A percentile compares a stretch with the other conserved stretches of the same genome.
These are phyloP conservation scores for Solanum pimpinellifolium DNA, from an alignment of 257 asterid genomes.

Conservation along the genomic window DNA sequence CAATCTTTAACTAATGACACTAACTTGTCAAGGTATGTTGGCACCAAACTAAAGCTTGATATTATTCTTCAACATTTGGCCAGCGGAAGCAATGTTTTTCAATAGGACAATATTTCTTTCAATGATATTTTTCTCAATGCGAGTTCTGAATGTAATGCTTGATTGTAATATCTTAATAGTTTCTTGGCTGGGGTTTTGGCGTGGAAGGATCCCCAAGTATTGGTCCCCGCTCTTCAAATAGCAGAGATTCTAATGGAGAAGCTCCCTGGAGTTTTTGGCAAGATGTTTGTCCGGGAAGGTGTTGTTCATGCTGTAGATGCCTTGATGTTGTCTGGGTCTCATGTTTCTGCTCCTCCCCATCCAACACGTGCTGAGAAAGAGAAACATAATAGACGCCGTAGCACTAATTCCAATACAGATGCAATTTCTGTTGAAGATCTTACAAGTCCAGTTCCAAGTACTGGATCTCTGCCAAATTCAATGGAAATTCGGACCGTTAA, in stretches of 20 bases:
- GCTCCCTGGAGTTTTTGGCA: conserved; percentile 82
- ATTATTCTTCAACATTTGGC: neutral
- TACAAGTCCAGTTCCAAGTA: conserved; percentile 29
- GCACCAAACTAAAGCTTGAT: neutral
- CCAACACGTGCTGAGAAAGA: conserved; percentile 54
- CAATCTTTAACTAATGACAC: conserved; percentile 59
- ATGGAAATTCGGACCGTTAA: conserved; percentile 44
- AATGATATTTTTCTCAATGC: neutral
- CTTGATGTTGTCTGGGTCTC: conserved; percentile 45
- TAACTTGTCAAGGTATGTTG: conserved; percentile 69
- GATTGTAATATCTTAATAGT: conserved; percentile 17
- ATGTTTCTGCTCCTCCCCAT: conserved; percentile 27
- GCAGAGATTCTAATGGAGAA: conserved; percentile 95
- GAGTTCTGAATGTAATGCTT: neutral
- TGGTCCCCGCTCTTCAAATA: conserved; percentile 93
- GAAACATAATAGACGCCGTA: conserved; percentile 64
- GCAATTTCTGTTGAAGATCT: conserved; percentile 39
- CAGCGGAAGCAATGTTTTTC: neutral
- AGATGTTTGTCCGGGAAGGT: conserved; percentile 94
- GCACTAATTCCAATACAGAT: conserved; percentile 48
- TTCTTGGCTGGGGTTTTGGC: conserved; percentile 97
- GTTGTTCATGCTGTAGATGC: conserved; percentile 92
- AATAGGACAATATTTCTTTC: neutral
- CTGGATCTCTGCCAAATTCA: conserved; percentile 43
- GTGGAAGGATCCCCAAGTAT: conserved; percentile 98